Evolutionary conservation across 1,284 basidiomycete genomes (phyloP).

Genomic region (Malassezia globosa): DNA sequence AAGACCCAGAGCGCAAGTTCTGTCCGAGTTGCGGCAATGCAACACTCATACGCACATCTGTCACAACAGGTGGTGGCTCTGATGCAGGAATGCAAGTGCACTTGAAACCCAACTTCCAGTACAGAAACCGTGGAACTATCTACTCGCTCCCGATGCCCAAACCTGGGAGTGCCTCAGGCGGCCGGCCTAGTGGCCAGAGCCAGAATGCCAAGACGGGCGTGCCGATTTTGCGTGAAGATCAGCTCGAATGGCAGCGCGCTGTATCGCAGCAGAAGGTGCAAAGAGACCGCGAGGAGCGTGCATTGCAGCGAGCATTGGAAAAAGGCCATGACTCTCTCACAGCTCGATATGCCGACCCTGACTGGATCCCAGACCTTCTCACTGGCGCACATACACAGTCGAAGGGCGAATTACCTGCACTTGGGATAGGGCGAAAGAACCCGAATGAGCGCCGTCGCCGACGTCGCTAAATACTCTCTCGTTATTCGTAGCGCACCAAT

Average conservation of each 20-base stretch:
- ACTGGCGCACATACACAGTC: constrained; percentile 18
- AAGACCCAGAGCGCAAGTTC: constrained; percentile 86
- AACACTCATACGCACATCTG: constrained; percentile 77
- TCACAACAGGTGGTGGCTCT: constrained; percentile 46
- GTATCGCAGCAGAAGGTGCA: constrained; percentile 24
- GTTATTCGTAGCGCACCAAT: too few species aligned
- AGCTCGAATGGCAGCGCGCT: constrained; percentile 43
- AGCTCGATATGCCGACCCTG: constrained; percentile 40
- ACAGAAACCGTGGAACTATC: constrained; percentile 78
- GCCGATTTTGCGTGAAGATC: constrained; percentile 43
- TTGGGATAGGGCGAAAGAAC: constrained; percentile 43
- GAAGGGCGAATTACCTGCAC: constrained; percentile 28
- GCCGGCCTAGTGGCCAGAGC: constrained; percentile 24
- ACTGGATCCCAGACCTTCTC: constrained; percentile 39
- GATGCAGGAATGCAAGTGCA: constrained; percentile 29
- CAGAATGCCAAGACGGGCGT: constrained; percentile 20
- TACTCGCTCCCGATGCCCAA: constrained; percentile 88
- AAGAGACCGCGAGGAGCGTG: constrained; percentile 26
- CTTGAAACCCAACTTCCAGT: constrained; percentile 60
- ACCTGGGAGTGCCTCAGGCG: constrained; percentile 53
- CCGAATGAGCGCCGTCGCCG: constrained; percentile 33
- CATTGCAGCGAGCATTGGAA: constrained; percentile 21
- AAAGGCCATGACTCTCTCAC: constrained; percentile 36
- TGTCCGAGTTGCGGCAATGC: constrained; percentile 94
- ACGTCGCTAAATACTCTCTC: constrained; percentile 2